These are phyloP conservation scores for Bipolaris bicolor DNA, from an alignment of 2,329 filamentous ascomycete species.

Conservation along the genomic window DNA sequence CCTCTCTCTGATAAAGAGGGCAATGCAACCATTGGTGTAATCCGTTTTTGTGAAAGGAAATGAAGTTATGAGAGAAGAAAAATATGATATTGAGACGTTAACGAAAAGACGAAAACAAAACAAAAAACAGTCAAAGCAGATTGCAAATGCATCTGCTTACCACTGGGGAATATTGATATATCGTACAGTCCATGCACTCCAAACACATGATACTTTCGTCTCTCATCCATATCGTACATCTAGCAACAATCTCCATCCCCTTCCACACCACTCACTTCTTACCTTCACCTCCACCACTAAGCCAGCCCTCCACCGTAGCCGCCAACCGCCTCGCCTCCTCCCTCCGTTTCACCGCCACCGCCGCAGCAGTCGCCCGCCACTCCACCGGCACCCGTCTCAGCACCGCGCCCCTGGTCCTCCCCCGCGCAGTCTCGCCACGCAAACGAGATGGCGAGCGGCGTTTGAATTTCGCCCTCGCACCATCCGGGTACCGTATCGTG, in stretches of 20 bases:
- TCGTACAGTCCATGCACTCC: too few relatives aligned
- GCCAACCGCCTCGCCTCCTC: neutral
- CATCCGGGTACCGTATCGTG: neutral
- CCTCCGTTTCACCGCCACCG: neutral
- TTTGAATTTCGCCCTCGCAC: neutral
- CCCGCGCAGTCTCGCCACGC: neutral
- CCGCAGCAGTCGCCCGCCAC: neutral
- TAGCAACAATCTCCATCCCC: neutral
- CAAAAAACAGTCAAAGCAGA: too few relatives aligned
- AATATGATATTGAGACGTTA: too few relatives aligned
- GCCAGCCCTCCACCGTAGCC: slow-evolving; percentile 7
- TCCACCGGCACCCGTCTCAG: neutral
- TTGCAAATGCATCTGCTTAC: neutral
- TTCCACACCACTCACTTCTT: too few relatives aligned
- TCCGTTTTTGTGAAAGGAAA: too few relatives aligned
- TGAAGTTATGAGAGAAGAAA: neutral
- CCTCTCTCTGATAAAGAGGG: too few relatives aligned
- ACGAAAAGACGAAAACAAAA: too few relatives aligned
- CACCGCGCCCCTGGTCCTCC: neutral
- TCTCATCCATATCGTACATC: too few relatives aligned
- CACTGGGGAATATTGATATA: neutral
- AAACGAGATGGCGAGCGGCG: neutral
- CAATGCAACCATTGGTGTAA: too few relatives aligned
- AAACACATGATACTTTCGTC: neutral
- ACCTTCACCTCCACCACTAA: neutral